phyloP scores from a whole-genome alignment of 2,329 filamentous ascomycete genomes.

The Neonectria sp. region DNA sequence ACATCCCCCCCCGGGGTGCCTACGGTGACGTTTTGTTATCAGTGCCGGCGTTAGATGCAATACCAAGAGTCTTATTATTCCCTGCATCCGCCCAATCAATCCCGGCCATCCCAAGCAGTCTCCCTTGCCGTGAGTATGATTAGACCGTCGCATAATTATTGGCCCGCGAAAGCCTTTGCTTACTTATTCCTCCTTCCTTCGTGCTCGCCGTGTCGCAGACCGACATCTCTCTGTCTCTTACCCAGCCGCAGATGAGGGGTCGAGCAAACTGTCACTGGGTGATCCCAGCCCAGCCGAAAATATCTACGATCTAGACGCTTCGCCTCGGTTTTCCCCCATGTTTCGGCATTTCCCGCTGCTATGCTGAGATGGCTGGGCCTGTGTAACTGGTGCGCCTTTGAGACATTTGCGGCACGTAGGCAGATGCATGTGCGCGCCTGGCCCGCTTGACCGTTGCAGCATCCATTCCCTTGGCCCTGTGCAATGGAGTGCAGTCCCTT shows the following conservation, averaged over 20 bases:
- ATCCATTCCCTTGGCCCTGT: conserved; percentile 15
- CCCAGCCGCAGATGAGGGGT: conserved; percentile 4
- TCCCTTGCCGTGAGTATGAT: not conserved
- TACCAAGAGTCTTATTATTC: not conserved
- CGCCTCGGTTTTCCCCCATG: not conserved
- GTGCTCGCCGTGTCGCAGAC: conserved; percentile 2
- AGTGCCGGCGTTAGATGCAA: not conserved
- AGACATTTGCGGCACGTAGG: conserved; percentile 10
- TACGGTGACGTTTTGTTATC: not conserved
- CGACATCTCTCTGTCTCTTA: not conserved
- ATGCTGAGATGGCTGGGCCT: not conserved
- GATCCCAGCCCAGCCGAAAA: not conserved
- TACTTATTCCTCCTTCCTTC: not conserved
- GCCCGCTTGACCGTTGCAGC: conserved; percentile 2
- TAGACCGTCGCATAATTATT: not conserved
- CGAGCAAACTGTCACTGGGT: not conserved
- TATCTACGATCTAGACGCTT: not conserved
- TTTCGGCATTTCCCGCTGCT: not conserved
- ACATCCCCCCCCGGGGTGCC: too few species aligned
- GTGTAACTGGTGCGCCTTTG: not conserved
- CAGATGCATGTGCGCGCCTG: conserved; percentile 3
- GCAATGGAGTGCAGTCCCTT: conserved; percentile 2
- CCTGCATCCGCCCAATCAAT: not conserved
- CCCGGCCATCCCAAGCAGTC: not conserved
- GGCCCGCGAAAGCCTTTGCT: not conserved